Evolutionary conservation across 2,329 filamentous ascomycete genomes (phyloP).

Genomic region (Chaetothyriales sp.): DNA sequence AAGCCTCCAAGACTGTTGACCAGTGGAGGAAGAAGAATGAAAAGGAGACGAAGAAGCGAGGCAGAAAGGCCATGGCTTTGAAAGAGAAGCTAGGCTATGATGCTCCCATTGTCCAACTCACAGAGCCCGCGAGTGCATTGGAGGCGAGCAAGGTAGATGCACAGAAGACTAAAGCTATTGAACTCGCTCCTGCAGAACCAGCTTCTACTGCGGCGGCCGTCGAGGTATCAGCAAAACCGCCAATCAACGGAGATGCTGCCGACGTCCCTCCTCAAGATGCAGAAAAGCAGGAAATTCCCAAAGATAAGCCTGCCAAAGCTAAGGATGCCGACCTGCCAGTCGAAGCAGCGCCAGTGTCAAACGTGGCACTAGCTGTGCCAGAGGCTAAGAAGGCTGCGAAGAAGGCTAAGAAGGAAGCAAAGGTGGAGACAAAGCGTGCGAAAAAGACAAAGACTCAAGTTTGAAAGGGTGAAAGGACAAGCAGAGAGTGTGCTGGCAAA

Average conservation of each 20-base stretch:
- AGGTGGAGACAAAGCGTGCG: constrained; percentile 14
- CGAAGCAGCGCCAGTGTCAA: constrained; percentile 2
- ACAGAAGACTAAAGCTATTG: not conserved
- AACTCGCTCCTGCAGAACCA: not conserved
- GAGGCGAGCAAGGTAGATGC: constrained; percentile 1
- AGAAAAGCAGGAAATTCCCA: no score
- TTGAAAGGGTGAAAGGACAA: constrained; percentile 23
- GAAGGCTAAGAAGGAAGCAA: constrained; percentile 18
- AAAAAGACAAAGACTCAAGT: constrained; percentile 24
- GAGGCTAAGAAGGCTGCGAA: constrained; percentile 16
- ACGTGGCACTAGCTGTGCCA: constrained; percentile 4
- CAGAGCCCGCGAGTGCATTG: constrained; percentile 42
- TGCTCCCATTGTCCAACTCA: constrained; percentile 60
- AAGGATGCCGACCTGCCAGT: not conserved
- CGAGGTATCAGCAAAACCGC: constrained; percentile 1
- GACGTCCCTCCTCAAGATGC: not conserved
- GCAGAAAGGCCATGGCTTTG: constrained; percentile 57
- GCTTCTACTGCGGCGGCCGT: not conserved
- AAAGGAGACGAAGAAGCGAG: constrained; percentile 58
- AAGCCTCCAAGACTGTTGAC: constrained; percentile 57
- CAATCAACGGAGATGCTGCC: not conserved
- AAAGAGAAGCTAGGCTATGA: constrained; percentile 69
- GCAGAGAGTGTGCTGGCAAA: constrained; percentile 17
- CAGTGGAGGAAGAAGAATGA: constrained; percentile 65
- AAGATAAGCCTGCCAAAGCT: no score